Base-by-base conservation (phyloP, 306 rosid genomes). In the Hippophae tibetana region DNA sequence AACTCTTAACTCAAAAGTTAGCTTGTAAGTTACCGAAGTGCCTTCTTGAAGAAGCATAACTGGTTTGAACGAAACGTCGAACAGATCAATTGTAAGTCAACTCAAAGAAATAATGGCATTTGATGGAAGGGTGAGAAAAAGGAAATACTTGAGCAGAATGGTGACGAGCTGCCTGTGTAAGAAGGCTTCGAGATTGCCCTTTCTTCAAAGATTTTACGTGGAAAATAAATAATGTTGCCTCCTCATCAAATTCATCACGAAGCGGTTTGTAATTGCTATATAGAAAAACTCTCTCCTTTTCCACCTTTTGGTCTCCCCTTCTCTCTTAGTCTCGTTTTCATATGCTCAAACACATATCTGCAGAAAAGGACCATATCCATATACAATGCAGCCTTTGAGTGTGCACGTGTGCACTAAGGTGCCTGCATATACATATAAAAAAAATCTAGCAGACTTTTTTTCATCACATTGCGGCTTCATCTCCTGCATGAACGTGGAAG, bases 131-230 rank as follows among this genome's bases (percentile, higher is more conserved):
- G 14, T 58, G 5, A 31, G 38, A 31, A 31, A 4, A 31, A 31
- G 51, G 9, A 14, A 48, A 53, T 77, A 93, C 99, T 95, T 93
- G 99, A 84, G 95, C 86, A 71, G 99, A 93, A 72, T 93, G 95
- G 71, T 93, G 99, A 48, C 97, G 99, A 51, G 99, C 94, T 54
- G 99, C 99, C 85, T 93, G 99, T 43, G 99, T 88, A 58, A 93
- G 94, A 77, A 93, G 95, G 67, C 99, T 93, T 47, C 89, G 86
- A 2, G 94, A 77, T 69, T 93, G 99, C 53, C 99, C 99, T 84
- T 84, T 97, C 82, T 86, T 93, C 69, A 88, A 73, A 72, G 99
- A 93, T 82, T 93, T 88, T 78, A 86, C 77, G 62, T 97, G 93
- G 82, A 93, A 88, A 73, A 93, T 85, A 69, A 88, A 89, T 51